Evolutionary conservation across 148 eudicot genomes (phyloP).

Genomic region (Fagopyrum esculentum): DNA sequence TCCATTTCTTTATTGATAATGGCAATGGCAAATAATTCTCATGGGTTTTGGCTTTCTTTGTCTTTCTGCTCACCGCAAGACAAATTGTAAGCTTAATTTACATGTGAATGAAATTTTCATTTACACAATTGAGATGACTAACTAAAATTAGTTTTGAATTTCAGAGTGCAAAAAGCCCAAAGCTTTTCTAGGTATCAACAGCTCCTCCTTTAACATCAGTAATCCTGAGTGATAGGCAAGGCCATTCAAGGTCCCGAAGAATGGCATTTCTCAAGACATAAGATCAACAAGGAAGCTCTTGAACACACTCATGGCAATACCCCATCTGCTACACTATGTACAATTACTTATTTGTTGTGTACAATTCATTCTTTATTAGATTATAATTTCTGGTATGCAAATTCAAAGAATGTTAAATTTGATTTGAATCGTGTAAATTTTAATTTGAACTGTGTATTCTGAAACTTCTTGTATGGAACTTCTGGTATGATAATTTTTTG

Average conservation of each 20-base stretch:
- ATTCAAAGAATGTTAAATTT: no score
- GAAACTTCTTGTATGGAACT: no score
- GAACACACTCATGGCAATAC: conserved; percentile 11
- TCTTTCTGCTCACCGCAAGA: conserved; percentile 57
- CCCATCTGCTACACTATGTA: conserved; percentile 28
- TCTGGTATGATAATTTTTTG: no score
- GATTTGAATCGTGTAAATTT: no score
- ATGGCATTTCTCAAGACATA: conserved; percentile 57
- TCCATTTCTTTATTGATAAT: conserved; percentile 36
- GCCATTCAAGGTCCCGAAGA: conserved; percentile 63
- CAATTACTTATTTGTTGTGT: conserved; percentile 46
- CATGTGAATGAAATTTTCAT: background rate
- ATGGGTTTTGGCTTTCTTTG: conserved; percentile 74
- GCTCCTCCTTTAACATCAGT: conserved; percentile 57
- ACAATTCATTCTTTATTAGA: conserved; percentile 46
- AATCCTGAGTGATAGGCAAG: conserved; percentile 64
- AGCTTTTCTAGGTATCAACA: conserved; percentile 74
- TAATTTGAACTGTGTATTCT: no score
- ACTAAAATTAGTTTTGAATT: background rate
- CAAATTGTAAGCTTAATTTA: conserved; percentile 36
- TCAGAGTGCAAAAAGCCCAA: conserved; percentile 68
- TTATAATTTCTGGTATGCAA: no score
- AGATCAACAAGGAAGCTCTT: conserved; percentile 32
- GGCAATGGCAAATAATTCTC: conserved; percentile 77
- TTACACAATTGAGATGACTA: background rate